Evolutionary conservation across 192 early-diverging fungal genomes (phyloP).

Genomic region (Coemansia sp.): DNA sequence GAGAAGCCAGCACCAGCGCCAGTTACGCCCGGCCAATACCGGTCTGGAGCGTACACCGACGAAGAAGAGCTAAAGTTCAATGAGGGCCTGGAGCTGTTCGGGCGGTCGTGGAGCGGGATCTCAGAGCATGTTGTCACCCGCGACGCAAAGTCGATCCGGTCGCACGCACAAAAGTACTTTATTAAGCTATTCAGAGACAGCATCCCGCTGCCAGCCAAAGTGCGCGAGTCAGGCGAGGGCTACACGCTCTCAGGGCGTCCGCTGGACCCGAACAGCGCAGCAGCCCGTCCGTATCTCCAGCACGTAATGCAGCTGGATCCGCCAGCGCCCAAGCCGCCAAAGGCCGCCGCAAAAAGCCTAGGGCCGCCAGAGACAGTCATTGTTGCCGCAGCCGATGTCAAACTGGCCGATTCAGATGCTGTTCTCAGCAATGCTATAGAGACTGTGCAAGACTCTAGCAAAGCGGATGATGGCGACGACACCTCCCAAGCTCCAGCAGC

Average conservation of each 20-base stretch:
- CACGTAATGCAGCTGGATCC: constrained; percentile 53
- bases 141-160: constrained; percentile 80
- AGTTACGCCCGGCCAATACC: constrained; percentile 51
- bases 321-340: constrained; percentile 12
- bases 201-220: constrained; percentile 80
- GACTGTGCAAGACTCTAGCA: no score
- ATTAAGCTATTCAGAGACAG: constrained; percentile 86
- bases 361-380: background rate
- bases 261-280: constrained; percentile 86
- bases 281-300: constrained; percentile 77
- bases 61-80: constrained; percentile 73
- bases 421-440: no score
- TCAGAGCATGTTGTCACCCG: constrained; percentile 74
- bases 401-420: no score
- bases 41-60: constrained; percentile 74
- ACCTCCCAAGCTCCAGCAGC: no score
- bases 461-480: no score
- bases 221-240: constrained; percentile 67
- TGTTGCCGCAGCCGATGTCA: no score
- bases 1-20: constrained; percentile 35
- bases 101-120: constrained; percentile 81
- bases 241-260: constrained; percentile 82
- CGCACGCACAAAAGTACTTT: constrained; percentile 91
- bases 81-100: constrained; percentile 77
- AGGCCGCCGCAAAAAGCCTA: background rate